These are phyloP conservation scores for Citrus sp. DNA, from an alignment of 345 rosid species.

Conservation along the genomic window DNA sequence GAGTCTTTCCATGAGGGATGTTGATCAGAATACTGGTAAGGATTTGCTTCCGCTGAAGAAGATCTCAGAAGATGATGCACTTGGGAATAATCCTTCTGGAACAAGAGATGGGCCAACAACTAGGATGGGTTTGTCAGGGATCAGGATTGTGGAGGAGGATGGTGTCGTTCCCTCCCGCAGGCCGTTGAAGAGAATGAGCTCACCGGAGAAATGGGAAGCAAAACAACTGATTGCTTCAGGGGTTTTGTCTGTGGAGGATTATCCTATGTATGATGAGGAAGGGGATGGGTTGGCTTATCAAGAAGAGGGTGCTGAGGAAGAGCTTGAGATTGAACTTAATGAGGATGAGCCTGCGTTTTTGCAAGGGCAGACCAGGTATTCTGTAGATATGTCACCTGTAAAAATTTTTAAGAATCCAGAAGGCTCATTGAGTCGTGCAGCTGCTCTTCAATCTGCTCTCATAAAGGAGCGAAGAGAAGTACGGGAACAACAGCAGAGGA, in stretches of 20 bases:
- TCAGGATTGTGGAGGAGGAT: slow-evolving; percentile 59
- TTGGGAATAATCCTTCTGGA: slow-evolving; percentile 51
- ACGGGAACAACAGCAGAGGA: slow-evolving; percentile 78
- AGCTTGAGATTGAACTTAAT: slow-evolving; percentile 90
- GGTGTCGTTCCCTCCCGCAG: slow-evolving; percentile 49
- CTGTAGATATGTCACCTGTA: slow-evolving; percentile 81
- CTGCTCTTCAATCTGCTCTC: slow-evolving; percentile 91
- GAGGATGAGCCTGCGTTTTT: slow-evolving; percentile 88
- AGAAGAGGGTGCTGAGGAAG: slow-evolving; percentile 88
- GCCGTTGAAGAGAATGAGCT: slow-evolving; percentile 84
- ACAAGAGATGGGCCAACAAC: slow-evolving; percentile 51
- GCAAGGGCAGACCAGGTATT: slow-evolving; percentile 68
- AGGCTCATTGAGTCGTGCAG: slow-evolving; percentile 90
- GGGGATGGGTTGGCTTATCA: slow-evolving; percentile 76
- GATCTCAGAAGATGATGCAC: slow-evolving; percentile 45
- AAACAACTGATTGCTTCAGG: slow-evolving; percentile 92
- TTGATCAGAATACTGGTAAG: slow-evolving; percentile 76
- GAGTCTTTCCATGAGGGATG: slow-evolving; percentile 81
- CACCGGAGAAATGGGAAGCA: slow-evolving; percentile 87
- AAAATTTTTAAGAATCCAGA: slow-evolving; percentile 93
- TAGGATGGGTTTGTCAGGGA: slow-evolving; percentile 79
- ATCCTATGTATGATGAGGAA: slow-evolving; percentile 83
- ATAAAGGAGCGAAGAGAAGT: slow-evolving; percentile 84
- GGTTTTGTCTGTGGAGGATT: slow-evolving; percentile 51
- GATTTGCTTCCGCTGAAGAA: slow-evolving; percentile 78